Conservation (phyloP, 164 flowering plant species). For the Vitis riparia region DNA sequence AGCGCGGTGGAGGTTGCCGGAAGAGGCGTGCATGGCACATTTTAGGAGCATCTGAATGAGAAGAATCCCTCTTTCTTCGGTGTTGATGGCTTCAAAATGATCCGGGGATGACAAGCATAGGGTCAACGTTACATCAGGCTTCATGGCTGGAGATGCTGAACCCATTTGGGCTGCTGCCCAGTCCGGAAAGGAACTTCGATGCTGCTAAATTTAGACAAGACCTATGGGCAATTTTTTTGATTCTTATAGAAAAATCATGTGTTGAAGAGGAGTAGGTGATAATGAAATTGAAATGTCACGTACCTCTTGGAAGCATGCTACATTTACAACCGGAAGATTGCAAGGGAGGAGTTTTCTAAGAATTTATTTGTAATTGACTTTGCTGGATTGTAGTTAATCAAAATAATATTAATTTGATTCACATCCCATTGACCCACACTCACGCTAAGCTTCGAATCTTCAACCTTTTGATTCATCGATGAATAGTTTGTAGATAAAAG, state of each 20-base stretch:
- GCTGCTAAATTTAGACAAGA: background rate
- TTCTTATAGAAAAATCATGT: background rate
- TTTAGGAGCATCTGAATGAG: constrained; percentile 38
- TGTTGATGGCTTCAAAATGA: constrained; percentile 16
- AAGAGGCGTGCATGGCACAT: constrained; percentile 36
- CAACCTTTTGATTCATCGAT: too few relatives aligned
- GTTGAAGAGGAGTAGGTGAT: constrained; percentile 10
- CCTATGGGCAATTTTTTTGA: background rate
- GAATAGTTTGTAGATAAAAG: too few relatives aligned
- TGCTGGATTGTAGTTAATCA: background rate
- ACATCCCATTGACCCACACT: too few relatives aligned
- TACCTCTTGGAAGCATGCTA: constrained; percentile 4
- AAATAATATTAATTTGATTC: too few relatives aligned
- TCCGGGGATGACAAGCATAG: constrained; percentile 19
- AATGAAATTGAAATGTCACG: too few relatives aligned
- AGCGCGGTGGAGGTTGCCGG: constrained; percentile 41
- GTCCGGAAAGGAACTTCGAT: background rate
- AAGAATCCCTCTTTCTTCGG: constrained; percentile 36
- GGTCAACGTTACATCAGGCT: constrained; percentile 23
- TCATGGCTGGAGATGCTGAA: constrained; percentile 12
- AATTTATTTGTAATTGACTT: background rate
- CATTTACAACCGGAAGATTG: constrained; percentile 3
- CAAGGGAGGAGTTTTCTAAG: background rate
- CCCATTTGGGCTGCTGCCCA: constrained; percentile 10
- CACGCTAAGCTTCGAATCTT: too few relatives aligned